Base-by-base conservation (phyloP, 495 filamentous ascomycete genomes). In the Thozetella sp. region DNA sequence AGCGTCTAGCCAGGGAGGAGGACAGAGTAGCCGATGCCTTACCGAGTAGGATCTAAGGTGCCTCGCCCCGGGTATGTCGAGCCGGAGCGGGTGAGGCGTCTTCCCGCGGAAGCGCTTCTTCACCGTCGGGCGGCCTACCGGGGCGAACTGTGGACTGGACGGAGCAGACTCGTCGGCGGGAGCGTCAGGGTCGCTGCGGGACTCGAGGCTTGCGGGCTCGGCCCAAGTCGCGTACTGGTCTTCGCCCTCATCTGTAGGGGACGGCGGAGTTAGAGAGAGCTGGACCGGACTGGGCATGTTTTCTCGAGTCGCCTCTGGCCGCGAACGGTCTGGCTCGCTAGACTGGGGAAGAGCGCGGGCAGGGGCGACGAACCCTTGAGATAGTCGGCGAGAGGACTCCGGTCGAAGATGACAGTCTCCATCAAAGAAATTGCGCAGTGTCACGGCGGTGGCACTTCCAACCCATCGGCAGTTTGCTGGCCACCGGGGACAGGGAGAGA, bases 401-500 rank as follows among this genome's bases (percentile, higher is more conserved):
- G 88, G 76, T 95, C 90, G 77, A 89, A 92, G 66, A 97, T 86
- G 63, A 97, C 81, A 66, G 91, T 88, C 84, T 97, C 95, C 95
- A 98, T 99, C 75, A 63, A 66, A 66, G 63, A 61, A 71, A 70
- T 68, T 68, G 67, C 54, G 56, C 34, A 62, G 70, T 73, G 51
- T 67, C 72, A 70, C 67, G 60, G 57, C 53, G 22, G 62, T 61
- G 54, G 58, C 57, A 63, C 67, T 60, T 57, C 62, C 67, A 64
- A 60, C 65, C 70, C 70, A 71, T 72, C 70, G 65, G 70, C 65
- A 56, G 56, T 54, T 56, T 59, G 57, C 53, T 61, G 60, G 45
- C 30, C 60, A 62, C 58, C 58, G 51, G 19, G 10, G 37, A 43
- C 26, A 55, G 30, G 15, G 37, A 57, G 23, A 43, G 54, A 60